Conservation (phyloP, 441 rosid genomes). For the Jatropha podagrica region DNA sequence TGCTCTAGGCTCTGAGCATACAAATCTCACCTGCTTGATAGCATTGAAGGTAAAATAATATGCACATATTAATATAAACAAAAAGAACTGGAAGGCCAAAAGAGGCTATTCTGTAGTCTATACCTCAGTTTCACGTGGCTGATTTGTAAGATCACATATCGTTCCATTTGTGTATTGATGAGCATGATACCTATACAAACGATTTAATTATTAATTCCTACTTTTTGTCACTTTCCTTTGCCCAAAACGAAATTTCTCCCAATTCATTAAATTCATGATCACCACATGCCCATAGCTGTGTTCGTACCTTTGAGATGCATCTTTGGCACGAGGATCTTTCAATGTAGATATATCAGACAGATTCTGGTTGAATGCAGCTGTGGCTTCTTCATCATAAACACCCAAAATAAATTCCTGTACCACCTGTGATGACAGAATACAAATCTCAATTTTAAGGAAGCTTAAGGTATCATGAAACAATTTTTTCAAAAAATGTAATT, state of each 20-base stretch:
- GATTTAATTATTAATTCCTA: slow-evolving; percentile 8
- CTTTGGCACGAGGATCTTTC: slow-evolving; percentile 76
- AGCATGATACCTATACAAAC: slow-evolving; percentile 70
- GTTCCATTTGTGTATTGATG: slow-evolving; percentile 88
- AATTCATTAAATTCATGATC: background rate
- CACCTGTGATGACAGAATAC: slow-evolving; percentile 39
- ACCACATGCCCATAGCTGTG: background rate
- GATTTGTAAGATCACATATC: slow-evolving; percentile 77
- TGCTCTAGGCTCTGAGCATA: slow-evolving; percentile 85
- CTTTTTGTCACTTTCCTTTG: background rate
- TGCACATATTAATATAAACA: background rate
- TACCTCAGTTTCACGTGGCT: slow-evolving; percentile 92
- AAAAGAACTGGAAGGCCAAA: background rate
- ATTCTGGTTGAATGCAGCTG: slow-evolving; percentile 74
- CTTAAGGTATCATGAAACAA: background rate
- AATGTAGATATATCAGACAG: slow-evolving; percentile 65
- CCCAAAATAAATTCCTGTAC: slow-evolving; percentile 88
- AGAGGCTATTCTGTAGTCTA: slow-evolving; percentile 3
- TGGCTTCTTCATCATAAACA: slow-evolving; percentile 69
- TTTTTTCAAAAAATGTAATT: background rate
- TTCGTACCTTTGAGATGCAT: slow-evolving; percentile 80
- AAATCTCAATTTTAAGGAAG: background rate
- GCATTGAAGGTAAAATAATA: background rate
- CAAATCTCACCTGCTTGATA: slow-evolving; percentile 79
- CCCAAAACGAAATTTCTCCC: background rate